Conservation (phyloP, 2,329 filamentous ascomycete genomes). For the Rutstroemia sp. region DNA sequence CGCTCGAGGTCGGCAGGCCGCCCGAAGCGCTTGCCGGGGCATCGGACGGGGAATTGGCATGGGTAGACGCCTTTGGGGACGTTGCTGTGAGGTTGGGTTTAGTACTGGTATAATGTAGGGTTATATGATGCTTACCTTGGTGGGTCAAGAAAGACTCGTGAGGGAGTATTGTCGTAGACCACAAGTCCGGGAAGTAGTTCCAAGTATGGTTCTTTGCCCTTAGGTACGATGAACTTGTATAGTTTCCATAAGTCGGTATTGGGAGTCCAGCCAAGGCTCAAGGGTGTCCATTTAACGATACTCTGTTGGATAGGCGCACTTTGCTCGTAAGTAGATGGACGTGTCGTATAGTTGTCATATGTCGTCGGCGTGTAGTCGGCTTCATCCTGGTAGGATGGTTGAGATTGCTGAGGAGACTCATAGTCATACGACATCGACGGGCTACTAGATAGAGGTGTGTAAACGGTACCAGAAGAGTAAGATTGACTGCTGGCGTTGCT, state of each 20-base stretch:
- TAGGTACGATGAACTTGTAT: constrained; percentile 18
- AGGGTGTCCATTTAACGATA: constrained; percentile 12
- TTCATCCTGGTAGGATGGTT: neutral
- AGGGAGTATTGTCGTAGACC: constrained; percentile 8
- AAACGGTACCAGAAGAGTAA: neutral
- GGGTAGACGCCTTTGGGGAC: constrained; percentile 12
- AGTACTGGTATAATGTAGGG: neutral
- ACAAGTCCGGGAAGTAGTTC: constrained; percentile 9
- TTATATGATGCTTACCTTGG: constrained; percentile 2
- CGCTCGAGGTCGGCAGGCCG: constrained; percentile 33
- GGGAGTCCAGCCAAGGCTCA: constrained; percentile 13
- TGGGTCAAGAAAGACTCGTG: constrained; percentile 16
- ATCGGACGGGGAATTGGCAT: constrained; percentile 19
- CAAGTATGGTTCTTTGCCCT: constrained; percentile 17
- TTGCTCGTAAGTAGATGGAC: neutral
- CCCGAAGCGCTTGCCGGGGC: constrained; percentile 19
- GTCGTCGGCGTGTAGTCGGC: neutral
- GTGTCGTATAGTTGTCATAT: neutral
- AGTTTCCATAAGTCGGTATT: constrained; percentile 9
- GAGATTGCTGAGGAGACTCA: neutral
- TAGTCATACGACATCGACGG: constrained; percentile 2
- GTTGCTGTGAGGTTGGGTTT: constrained; percentile 6
- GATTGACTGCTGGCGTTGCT: constrained; percentile 9
- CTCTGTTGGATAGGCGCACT: neutral
- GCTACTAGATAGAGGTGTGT: neutral